Conservation (phyloP, 108 stramenopile genomes). For the Nannochloropsis salina region DNA sequence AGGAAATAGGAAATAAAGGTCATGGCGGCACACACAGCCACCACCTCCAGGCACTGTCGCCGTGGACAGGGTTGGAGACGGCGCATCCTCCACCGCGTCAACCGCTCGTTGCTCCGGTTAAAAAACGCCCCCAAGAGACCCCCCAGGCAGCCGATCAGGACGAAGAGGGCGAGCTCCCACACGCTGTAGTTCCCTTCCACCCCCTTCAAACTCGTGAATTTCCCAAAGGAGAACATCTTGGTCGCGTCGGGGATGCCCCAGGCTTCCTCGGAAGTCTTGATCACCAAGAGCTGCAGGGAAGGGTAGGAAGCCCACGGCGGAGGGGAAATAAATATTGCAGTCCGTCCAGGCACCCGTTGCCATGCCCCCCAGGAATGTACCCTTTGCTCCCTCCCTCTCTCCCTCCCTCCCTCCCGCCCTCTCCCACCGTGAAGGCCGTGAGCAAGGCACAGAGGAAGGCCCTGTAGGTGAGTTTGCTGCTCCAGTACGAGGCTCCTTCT, state of each 20-base stretch:
- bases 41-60: conserved; percentile 68
- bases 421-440: conserved; percentile 58
- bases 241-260: conserved; percentile 79
- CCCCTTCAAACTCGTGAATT: conserved; percentile 56
- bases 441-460: conserved; percentile 95
- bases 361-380: no score
- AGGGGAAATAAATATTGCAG: background rate
- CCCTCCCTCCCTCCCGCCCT: background rate
- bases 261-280: conserved; percentile 64
- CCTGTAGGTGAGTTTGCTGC: conserved; percentile 77
- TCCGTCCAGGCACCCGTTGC: no score
- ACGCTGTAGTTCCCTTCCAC: conserved; percentile 53
- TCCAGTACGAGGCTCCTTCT: conserved; percentile 84
- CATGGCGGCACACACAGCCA: conserved; percentile 63
- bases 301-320: conserved; percentile 52
- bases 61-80: conserved; percentile 37
- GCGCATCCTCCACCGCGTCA: conserved; percentile 82
- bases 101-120: conserved; percentile 82
- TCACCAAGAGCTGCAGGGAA: conserved; percentile 57
- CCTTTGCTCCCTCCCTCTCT: background rate
- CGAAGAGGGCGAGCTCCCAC: conserved; percentile 85
- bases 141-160: conserved; percentile 79
- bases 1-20: conserved; percentile 70
- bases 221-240: conserved; percentile 90
- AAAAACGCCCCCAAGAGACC: conserved; percentile 90